Conservation (phyloP, 805 yeast genomes). For the Lachancea quebecensis region DNA sequence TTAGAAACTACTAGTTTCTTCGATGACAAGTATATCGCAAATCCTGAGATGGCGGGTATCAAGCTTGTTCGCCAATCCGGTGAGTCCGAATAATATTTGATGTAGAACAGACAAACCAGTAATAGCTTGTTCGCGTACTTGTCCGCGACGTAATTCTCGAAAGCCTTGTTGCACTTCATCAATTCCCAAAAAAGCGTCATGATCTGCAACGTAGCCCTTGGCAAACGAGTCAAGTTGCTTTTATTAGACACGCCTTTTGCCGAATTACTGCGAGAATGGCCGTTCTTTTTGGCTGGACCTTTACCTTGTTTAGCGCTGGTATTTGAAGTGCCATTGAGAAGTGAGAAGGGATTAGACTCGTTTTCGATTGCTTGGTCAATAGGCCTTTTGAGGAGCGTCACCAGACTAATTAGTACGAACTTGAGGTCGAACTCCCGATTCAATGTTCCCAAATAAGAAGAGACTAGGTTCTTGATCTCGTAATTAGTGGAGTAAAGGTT, state of each 20-base stretch:
- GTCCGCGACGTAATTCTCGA: constrained; percentile 40
- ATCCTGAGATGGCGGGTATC: constrained; percentile 45
- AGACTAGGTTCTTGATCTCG: constrained; percentile 4
- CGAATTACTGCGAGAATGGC: constrained; percentile 7
- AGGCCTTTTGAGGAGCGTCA: constrained; percentile 43
- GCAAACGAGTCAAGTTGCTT: constrained; percentile 29
- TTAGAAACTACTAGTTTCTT: constrained; percentile 34
- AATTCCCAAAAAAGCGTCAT: constrained; percentile 68
- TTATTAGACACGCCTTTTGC: constrained; percentile 1
- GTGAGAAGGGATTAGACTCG: constrained; percentile 33
- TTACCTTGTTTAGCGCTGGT: background rate
- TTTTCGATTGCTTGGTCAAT: constrained; percentile 34
- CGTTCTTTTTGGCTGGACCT: constrained; percentile 6
- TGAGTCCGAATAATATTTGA: constrained; percentile 37
- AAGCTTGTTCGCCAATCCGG: constrained; percentile 22
- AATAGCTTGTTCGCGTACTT: constrained; percentile 48
- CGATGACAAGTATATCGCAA: constrained; percentile 45
- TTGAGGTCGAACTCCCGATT: constrained; percentile 49
- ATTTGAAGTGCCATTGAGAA: constrained; percentile 15
- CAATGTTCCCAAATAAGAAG: constrained; percentile 40
- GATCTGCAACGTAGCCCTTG: constrained; percentile 52
- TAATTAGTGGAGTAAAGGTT: constrained; percentile 4
- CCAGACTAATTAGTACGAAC: constrained; percentile 41
- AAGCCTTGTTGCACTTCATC: constrained; percentile 60
- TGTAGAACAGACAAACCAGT: constrained; percentile 49